These are phyloP conservation scores for Eragrostis nindensis DNA, from an alignment of 176 grass and related monocot species.

Conservation along the genomic window DNA sequence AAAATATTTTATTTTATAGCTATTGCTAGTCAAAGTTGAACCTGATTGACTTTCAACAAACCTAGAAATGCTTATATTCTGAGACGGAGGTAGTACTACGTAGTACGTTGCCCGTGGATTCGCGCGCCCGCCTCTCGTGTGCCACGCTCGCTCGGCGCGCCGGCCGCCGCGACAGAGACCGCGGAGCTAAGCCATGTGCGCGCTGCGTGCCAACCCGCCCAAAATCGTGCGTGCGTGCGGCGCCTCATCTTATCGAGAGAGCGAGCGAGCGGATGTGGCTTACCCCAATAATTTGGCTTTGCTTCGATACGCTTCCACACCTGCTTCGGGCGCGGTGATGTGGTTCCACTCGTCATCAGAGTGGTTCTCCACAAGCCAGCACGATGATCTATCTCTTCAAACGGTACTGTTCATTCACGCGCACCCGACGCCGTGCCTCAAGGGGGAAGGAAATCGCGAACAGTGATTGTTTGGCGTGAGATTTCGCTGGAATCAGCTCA, in stretches of 20 bases:
- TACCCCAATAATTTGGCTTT: background rate
- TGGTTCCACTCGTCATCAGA: background rate
- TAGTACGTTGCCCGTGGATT: background rate
- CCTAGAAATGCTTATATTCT: too few relatives aligned
- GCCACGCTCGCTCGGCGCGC: background rate
- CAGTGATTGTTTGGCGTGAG: background rate
- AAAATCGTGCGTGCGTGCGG: background rate
- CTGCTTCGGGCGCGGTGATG: background rate
- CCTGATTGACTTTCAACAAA: too few relatives aligned
- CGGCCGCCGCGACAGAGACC: conserved; percentile 27
- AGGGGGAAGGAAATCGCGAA: background rate
- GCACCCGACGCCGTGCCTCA: too few relatives aligned
- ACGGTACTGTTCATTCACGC: background rate
- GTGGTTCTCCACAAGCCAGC: background rate
- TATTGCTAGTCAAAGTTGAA: too few relatives aligned
- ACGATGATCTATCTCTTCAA: background rate
- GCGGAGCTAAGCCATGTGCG: background rate
- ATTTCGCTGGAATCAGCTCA: background rate
- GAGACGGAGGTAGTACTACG: too few relatives aligned
- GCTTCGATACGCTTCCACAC: background rate
- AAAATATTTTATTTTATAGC: too few relatives aligned
- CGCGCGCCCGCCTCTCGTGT: background rate
- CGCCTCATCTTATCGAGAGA: conserved; percentile 15
- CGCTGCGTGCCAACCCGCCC: background rate
- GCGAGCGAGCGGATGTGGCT: background rate